These are phyloP conservation scores for Podaxis pistillaris DNA, from an alignment of 768 basidiomycete genomes.

Conservation along the genomic window DNA sequence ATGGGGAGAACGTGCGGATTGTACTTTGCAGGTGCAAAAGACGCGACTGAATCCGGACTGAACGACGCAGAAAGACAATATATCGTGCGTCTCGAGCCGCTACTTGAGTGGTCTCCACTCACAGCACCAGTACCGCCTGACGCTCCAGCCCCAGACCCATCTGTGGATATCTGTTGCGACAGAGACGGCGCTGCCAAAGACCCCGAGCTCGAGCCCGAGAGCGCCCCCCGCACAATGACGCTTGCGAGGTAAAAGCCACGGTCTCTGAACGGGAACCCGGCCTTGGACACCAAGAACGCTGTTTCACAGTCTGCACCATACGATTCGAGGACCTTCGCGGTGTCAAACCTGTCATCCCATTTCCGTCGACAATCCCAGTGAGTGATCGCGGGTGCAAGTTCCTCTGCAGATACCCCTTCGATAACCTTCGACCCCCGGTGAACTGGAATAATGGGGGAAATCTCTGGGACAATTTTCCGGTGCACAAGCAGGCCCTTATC, in stretches of 20 bases:
- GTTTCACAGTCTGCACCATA: slow-evolving; percentile 77
- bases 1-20: slow-evolving; percentile 74
- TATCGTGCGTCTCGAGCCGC: slow-evolving; percentile 56
- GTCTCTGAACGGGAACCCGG: slow-evolving; percentile 88
- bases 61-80: slow-evolving; percentile 86
- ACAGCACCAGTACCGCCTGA: neutral
- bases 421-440: slow-evolving; percentile 89
- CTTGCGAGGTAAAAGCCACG: slow-evolving; percentile 82
- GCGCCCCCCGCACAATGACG: slow-evolving; percentile 60
- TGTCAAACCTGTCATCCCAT: slow-evolving; percentile 88
- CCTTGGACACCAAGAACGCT: slow-evolving; percentile 68
- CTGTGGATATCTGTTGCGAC: slow-evolving; percentile 43
- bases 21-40: slow-evolving; percentile 64
- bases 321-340: slow-evolving; percentile 65
- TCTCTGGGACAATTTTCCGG: slow-evolving; percentile 69
- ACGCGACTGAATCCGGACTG: slow-evolving; percentile 57
- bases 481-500: slow-evolving; percentile 78
- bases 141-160: slow-evolving; percentile 30
- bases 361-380: slow-evolving; percentile 69
- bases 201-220: slow-evolving; percentile 20
- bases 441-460: slow-evolving; percentile 80
- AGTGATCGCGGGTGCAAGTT: slow-evolving; percentile 72
- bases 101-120: slow-evolving; percentile 22
- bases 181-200: slow-evolving; percentile 19
- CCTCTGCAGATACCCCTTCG: slow-evolving; percentile 91